A percentile compares a stretch with the other conserved stretches of the same genome.
phyloP scores from a whole-genome alignment of 2,329 filamentous ascomycete genomes.

The Colletotrichum lupini region DNA sequence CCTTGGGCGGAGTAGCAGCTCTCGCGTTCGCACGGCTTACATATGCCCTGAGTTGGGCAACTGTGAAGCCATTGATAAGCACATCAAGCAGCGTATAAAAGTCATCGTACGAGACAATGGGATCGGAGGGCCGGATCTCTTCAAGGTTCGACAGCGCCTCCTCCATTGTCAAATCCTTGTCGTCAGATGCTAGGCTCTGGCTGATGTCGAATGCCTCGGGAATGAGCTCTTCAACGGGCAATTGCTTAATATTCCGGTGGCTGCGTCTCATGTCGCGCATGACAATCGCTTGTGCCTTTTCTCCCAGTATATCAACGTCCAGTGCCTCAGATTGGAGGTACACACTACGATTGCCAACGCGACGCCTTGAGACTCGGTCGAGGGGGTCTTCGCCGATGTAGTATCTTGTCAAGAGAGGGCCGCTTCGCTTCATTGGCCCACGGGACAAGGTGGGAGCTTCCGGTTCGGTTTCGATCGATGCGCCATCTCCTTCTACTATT shows the following conservation, averaged over 20 bases:
- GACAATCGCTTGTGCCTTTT: slow-evolving; percentile 58
- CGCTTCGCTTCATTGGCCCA: background rate
- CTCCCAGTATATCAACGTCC: slow-evolving; percentile 48
- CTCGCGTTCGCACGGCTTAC: slow-evolving; percentile 36
- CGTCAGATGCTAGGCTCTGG: slow-evolving; percentile 43
- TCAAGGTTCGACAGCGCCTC: slow-evolving; percentile 60
- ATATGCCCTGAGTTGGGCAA: slow-evolving; percentile 57
- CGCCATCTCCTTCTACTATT: background rate
- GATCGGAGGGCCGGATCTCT: slow-evolving; percentile 56
- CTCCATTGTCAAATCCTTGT: slow-evolving; percentile 40
- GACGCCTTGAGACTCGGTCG: slow-evolving; percentile 4
- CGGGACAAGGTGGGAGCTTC: background rate
- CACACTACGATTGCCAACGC: slow-evolving; percentile 11
- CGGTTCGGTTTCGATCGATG: background rate
- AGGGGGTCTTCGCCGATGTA: background rate
- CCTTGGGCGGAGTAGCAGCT: background rate
- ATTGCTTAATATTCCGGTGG: slow-evolving; percentile 25
- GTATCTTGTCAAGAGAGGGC: background rate
- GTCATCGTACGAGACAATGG: slow-evolving; percentile 50
- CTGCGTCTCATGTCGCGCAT: slow-evolving; percentile 48
- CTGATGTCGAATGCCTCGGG: slow-evolving; percentile 43
- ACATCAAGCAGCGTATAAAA: slow-evolving; percentile 53
- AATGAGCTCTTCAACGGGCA: slow-evolving; percentile 16
- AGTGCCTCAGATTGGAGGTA: slow-evolving; percentile 38
- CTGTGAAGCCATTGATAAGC: slow-evolving; percentile 59